Conservation (phyloP, 2,329 filamentous ascomycete genomes). For the Apiospora kogelbergensis region DNA sequence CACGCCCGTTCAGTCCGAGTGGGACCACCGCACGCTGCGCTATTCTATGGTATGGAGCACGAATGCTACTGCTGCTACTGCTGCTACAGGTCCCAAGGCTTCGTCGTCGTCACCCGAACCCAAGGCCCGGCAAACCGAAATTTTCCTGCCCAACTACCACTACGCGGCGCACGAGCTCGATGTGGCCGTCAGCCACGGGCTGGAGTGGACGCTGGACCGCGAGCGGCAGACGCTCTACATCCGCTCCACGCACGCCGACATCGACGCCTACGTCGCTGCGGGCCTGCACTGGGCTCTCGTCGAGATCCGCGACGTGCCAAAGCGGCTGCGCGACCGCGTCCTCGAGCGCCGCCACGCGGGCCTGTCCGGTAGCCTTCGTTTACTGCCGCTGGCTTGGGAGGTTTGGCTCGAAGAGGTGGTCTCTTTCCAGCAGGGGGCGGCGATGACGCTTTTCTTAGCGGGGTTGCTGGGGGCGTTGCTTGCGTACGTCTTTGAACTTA, state of each 20-base stretch:
- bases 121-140: slow-evolving; percentile 33
- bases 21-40: slow-evolving; percentile 33
- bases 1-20: slow-evolving; percentile 32
- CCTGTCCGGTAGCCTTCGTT: neutral
- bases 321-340: slow-evolving; percentile 21
- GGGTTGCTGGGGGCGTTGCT: neutral
- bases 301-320: slow-evolving; percentile 22
- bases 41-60: slow-evolving; percentile 35
- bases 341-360: slow-evolving; percentile 11
- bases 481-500: neutral
- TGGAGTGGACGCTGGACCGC: slow-evolving; percentile 30
- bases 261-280: neutral
- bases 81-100: neutral
- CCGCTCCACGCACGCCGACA: slow-evolving; percentile 14
- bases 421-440: neutral
- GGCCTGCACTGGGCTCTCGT: slow-evolving; percentile 23
- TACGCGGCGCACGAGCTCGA: slow-evolving; percentile 30
- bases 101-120: slow-evolving; percentile 16
- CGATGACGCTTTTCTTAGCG: neutral
- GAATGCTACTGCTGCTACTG: neutral
- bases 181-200: slow-evolving; percentile 26
- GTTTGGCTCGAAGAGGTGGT: neutral
- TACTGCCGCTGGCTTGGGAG: neutral
- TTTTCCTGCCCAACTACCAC: slow-evolving; percentile 40
- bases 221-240: slow-evolving; percentile 32